Evolutionary conservation across 139 green algal genomes (phyloP).

Genomic region (Axilococcus clingmanii): DNA sequence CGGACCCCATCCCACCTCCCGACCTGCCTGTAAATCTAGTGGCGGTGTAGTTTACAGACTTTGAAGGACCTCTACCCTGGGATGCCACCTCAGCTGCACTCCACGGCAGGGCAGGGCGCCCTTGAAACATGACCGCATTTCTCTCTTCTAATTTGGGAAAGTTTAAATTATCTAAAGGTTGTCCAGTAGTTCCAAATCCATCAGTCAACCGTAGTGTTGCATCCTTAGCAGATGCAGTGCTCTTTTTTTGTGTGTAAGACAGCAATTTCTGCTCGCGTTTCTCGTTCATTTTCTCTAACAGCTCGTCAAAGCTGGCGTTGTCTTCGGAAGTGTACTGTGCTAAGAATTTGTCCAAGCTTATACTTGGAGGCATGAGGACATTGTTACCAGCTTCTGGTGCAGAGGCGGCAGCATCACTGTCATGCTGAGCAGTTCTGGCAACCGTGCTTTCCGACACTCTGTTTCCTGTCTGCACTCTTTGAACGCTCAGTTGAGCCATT

Average conservation of each 20-base stretch:
- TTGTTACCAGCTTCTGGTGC: neutral
- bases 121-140: conserved; percentile 67
- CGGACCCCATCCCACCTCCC: neutral
- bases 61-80: conserved; percentile 46
- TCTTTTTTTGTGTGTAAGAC: too few relatives aligned
- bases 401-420: too few relatives aligned
- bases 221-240: conserved; percentile 1
- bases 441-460: neutral
- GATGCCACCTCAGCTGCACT: conserved; percentile 39
- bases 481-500: conserved; percentile 71
- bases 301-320: conserved; percentile 67
- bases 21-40: conserved; percentile 37
- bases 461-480: neutral
- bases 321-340: conserved; percentile 65
- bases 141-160: conserved; percentile 38
- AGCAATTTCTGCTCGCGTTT: conserved; percentile 6
- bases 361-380: neutral
- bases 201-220: conserved; percentile 9
- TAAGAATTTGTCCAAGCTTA: conserved; percentile 68
- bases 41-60: conserved; percentile 45
- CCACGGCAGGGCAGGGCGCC: conserved; percentile 23
- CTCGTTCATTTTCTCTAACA: conserved; percentile 44
- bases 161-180: conserved; percentile 44
- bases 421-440: too few relatives aligned
- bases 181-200: conserved; percentile 63